Percentiles rank a stretch among this genome's conserved stretches.
Evolutionary conservation across 2,329 filamentous ascomycete genomes (phyloP).

Genomic region (Clonostachys sp.): DNA sequence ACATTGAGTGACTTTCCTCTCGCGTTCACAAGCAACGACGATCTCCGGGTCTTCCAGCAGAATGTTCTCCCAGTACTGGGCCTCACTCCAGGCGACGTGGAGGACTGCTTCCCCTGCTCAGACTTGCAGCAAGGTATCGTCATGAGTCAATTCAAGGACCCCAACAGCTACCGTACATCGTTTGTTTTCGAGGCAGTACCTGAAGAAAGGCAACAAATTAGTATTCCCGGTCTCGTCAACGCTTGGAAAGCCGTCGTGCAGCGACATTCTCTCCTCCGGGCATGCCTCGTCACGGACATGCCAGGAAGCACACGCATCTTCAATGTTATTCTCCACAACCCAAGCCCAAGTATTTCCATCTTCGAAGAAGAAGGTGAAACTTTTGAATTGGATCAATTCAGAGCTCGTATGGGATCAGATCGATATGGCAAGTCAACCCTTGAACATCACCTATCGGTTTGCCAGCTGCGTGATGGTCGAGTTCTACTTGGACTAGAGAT

Average conservation of each 20-base stretch:
- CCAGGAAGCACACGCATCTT: conserved; percentile 2
- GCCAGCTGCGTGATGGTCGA: too few relatives aligned
- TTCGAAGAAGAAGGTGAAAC: too few relatives aligned
- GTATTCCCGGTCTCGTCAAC: not conserved
- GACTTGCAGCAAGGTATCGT: conserved; percentile 22
- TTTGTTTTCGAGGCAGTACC: conserved; percentile 2
- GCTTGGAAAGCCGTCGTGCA: conserved; percentile 6
- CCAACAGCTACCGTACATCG: conserved; percentile 13
- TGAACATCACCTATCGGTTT: too few relatives aligned
- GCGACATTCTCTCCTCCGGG: conserved; percentile 7
- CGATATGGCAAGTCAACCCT: too few relatives aligned
- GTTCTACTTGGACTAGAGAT: too few relatives aligned
- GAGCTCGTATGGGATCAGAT: too few relatives aligned
- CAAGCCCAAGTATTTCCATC: too few relatives aligned
- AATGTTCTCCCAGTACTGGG: not conserved
- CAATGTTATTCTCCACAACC: conserved; percentile 1
- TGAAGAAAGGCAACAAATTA: too few relatives aligned
- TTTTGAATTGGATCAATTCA: too few relatives aligned
- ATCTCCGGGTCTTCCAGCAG: conserved; percentile 2
- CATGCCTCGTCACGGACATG: conserved; percentile 4
- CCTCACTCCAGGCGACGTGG: conserved; percentile 3
- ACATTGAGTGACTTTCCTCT: conserved; percentile 37
- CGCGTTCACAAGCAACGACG: conserved; percentile 30
- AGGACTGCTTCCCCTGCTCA: conserved; percentile 22
- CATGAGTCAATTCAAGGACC: conserved; percentile 13